phyloP scores from a whole-genome alignment of 306 rosid genomes.

The Cyclanthera cordifolia region DNA sequence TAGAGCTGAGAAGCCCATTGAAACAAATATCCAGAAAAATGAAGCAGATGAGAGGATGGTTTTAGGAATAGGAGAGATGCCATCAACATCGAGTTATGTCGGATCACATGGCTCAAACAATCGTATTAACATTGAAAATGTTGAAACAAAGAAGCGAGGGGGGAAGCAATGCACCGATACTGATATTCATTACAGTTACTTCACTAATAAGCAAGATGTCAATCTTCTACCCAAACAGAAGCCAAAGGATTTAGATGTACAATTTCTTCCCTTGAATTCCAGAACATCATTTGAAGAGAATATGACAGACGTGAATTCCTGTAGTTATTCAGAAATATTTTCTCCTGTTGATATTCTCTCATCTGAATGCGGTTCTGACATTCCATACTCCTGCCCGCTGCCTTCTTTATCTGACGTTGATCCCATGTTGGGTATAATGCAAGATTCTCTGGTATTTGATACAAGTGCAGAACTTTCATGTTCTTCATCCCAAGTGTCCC shows the following conservation, averaged over 20 bases:
- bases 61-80: constrained; percentile 22
- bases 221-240: constrained; percentile 36
- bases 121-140: constrained; percentile 18
- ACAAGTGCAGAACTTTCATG: constrained; percentile 24
- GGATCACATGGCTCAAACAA: constrained; percentile 24
- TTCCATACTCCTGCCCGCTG: constrained; percentile 36
- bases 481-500: constrained; percentile 18
- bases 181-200: constrained; percentile 22
- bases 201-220: constrained; percentile 25
- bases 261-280: constrained; percentile 20
- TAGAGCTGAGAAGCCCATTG: constrained; percentile 27
- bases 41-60: constrained; percentile 23
- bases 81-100: constrained; percentile 24
- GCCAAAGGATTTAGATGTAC: constrained; percentile 28
- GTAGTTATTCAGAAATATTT: constrained; percentile 36
- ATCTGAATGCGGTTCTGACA: constrained; percentile 31
- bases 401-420: constrained; percentile 23
- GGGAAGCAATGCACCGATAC: constrained; percentile 21
- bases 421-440: constrained; percentile 21
- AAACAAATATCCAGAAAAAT: constrained; percentile 28
- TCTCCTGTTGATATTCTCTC: constrained; percentile 27
- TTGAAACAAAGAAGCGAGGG: constrained; percentile 27
- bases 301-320: constrained; percentile 28
- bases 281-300: constrained; percentile 30
- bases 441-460: constrained; percentile 17